Conservation (phyloP, 148 eudicot species). For the Polygonum aviculare region DNA sequence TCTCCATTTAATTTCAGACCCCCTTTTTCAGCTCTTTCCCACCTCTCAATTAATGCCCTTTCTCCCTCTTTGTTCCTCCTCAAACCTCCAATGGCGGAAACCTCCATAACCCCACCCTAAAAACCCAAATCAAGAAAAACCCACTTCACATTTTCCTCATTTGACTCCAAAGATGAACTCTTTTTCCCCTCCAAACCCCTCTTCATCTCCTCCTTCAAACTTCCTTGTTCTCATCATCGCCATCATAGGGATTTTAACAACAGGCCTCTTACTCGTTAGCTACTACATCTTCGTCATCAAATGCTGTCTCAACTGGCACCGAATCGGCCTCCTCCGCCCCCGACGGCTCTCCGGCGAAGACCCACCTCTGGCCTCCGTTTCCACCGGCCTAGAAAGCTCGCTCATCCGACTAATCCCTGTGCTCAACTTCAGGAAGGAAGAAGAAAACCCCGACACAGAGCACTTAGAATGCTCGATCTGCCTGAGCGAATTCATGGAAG, state of each 20-base stretch:
- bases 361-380: conserved; percentile 10
- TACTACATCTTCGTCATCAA: conserved; percentile 84
- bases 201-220: conserved; percentile 10
- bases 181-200: neutral
- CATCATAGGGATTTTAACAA: conserved; percentile 60
- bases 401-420: conserved; percentile 67
- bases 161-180: neutral
- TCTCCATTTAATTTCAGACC: neutral
- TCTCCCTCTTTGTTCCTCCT: neutral
- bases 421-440: conserved; percentile 28
- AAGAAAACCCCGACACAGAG: neutral
- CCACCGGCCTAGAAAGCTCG: conserved; percentile 56
- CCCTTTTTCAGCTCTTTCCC: neutral
- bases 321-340: conserved; percentile 35
- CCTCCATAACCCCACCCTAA: neutral
- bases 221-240: conserved; percentile 75
- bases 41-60: neutral
- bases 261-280: conserved; percentile 49
- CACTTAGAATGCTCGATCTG: conserved; percentile 72
- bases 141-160: neutral
- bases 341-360: neutral
- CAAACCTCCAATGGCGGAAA: neutral
- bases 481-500: conserved; percentile 55
- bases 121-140: neutral
- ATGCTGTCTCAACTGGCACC: conserved; percentile 65